A percentile compares a stretch with the other conserved stretches of the same genome.
These are phyloP conservation scores for Verticillium longisporum DNA, from an alignment of 2,329 filamentous ascomycete genomes.

Conservation along the genomic window DNA sequence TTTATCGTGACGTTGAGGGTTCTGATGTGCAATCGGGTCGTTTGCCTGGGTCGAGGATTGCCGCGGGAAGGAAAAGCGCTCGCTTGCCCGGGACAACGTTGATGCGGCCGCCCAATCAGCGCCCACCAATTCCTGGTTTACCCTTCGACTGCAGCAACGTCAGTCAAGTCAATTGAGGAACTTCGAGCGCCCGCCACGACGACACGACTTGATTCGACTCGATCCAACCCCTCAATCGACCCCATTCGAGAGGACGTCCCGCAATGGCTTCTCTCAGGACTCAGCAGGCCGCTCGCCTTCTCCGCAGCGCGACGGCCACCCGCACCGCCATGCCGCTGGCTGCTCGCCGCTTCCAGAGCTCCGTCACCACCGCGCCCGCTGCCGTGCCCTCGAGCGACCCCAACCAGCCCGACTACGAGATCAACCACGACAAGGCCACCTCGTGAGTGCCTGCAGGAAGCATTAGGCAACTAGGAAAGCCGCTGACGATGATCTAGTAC, in stretches of 20 bases:
- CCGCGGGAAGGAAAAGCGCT: constrained; percentile 39
- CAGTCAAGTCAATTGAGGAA: constrained; percentile 6
- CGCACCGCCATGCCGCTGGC: constrained; percentile 31
- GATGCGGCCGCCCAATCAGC: constrained; percentile 37
- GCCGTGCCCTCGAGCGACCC: constrained; percentile 30
- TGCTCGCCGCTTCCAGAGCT: constrained; percentile 49
- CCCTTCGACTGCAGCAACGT: neutral
- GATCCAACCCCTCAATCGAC: neutral
- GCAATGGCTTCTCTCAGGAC: constrained; percentile 63
- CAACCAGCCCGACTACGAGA: constrained; percentile 76
- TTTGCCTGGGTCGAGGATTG: constrained; percentile 8
- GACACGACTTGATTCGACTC: neutral
- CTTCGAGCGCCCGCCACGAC: constrained; percentile 3
- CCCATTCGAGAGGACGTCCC: constrained; percentile 11
- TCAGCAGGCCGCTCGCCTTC: constrained; percentile 42
- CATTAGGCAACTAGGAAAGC: neutral
- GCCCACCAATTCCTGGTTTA: constrained; percentile 12
- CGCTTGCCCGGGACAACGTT: constrained; percentile 34
- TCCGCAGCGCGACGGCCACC: constrained; percentile 37
- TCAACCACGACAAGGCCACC: constrained; percentile 77
- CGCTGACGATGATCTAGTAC: constrained; percentile 47
- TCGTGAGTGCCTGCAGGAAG: constrained; percentile 54
- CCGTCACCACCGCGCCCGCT: constrained; percentile 30
- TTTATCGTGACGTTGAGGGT: constrained; percentile 3
- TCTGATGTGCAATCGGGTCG: constrained; percentile 7